Base-by-base conservation (phyloP, 306 rosid genomes). In the Pyrus betulifolia region DNA sequence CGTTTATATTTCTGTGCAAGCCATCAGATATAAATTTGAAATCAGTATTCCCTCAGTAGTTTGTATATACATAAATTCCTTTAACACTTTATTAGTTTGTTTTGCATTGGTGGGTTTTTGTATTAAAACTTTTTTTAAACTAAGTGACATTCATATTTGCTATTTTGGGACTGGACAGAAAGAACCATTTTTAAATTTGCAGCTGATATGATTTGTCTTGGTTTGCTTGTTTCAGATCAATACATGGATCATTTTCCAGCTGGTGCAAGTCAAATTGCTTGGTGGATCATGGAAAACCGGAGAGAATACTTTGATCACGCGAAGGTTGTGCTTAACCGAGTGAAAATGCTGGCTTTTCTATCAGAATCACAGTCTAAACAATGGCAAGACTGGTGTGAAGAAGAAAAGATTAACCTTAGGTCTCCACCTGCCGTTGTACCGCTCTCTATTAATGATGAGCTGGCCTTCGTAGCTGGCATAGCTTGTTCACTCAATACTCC, bases 231-330 rank as follows among this genome's bases (percentile, higher is more conserved):
- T 69, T 85, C 90, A 93, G 98, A 90, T 72, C 88, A 93, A 78
- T 93, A 86, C 70, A 86, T 93, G 79, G 90, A 83, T 54, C 88
- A 69, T 82, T 91, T 88, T 86, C 97, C 98, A 1, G 85, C 90
- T 82, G 91, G 91, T 67, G 97, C 89, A 49, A 93, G 87, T 81
- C 88, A 90, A 85, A 79, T 93, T 88, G 91, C 88, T 79, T 93
- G 98, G 98, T 93, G 98, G 98, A 88, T 93, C 60, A 91, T 93
- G 97, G 98, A 93, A 85, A 93, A 91, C 74, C 88, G 94, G 18
- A 72, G 88, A 77, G 98, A 93, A 88, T 93, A 91, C 76, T 93
- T 91, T 46, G 90, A 93, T 52, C 87, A 94, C 22, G 90, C 98
- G 15, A 91, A 91, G 80, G 63, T 76, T 46, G 89, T 91, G 45